Evolutionary conservation across 2,329 filamentous ascomycete species (phyloP), one percentile per base, ranked within the genome.

Genomic region (Alternaria panax): DNA sequence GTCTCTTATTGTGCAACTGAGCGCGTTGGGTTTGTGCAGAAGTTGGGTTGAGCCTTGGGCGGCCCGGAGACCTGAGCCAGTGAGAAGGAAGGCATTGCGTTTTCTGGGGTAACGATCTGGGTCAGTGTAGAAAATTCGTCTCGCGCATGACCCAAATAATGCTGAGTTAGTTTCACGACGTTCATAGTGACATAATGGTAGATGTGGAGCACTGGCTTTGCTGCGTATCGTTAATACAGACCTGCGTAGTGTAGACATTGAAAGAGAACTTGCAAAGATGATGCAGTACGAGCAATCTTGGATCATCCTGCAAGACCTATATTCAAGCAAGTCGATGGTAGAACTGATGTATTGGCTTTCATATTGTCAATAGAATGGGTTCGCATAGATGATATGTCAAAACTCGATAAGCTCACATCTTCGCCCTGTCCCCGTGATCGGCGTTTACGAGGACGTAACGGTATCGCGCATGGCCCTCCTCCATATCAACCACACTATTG

Each of bases 401-500:
- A 32, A 7, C n/a, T 14, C 20, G 27, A 18, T 22, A 11, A 28
- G 45, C 14, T 59, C 46, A 75, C 42, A 75, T 60, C 54, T 65
- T 72, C 45, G 71, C 70, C 28, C 68, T 66, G 52, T 65, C 71
- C 4, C 25, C 65, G 27, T 62, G n/a, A 2, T 73, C 73, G 8
- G 64, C 56, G 57, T 76, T 75, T 4, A 74, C 70, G 11, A 77
- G 63, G 34, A 77, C 74, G 58, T 73, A 76, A 34, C 81, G 70
- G 64, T 82, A 84, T 55, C 81, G 75, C 50, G 78, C 83, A 74
- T 86, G 85, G 1, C 86, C 87, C 0, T 76, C 75, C 12, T 85
- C 83, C 79, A 89, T 82, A 61, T 88, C 86, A 18, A 87, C 67
- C 27, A 89, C 76, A 2, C 81, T 81, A 72, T 84, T 69, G 73